Conservation (phyloP, 139 green algal species). For the Mesotaenium endlicherianum region DNA sequence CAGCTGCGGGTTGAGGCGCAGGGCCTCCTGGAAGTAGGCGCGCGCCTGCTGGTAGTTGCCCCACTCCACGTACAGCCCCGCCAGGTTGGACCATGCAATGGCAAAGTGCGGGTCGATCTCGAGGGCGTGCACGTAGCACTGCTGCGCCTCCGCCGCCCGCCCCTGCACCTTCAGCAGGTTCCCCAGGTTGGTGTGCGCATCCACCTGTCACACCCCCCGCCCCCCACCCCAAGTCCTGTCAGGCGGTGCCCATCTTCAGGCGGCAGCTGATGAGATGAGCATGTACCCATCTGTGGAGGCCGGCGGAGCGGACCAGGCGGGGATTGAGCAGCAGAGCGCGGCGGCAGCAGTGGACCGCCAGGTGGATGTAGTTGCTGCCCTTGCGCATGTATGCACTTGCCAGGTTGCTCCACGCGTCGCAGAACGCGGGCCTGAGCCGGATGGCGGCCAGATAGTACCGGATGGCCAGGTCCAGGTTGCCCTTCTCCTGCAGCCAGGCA, state of each 20-base stretch:
- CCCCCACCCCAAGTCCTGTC: not conserved
- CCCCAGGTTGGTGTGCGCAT: slow-evolving; percentile 78
- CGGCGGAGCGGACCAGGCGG: slow-evolving; percentile 52
- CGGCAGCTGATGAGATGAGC: not conserved
- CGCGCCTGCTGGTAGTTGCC: slow-evolving; percentile 61
- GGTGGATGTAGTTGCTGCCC: slow-evolving; percentile 51
- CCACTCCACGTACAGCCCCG: slow-evolving; percentile 64
- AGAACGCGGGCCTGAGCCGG: slow-evolving; percentile 40
- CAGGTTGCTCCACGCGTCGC: slow-evolving; percentile 41
- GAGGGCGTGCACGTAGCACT: slow-evolving; percentile 73
- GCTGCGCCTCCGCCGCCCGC: slow-evolving; percentile 60
- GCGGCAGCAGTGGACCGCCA: slow-evolving; percentile 23
- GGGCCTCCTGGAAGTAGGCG: slow-evolving; percentile 67
- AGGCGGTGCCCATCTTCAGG: not conserved
- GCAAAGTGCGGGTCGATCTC: slow-evolving; percentile 59
- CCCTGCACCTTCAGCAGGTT: slow-evolving; percentile 68
- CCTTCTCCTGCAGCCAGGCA: slow-evolving; percentile 65
- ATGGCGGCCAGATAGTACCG: slow-evolving; percentile 72
- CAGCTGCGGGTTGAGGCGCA: slow-evolving; percentile 61
- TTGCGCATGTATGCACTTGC: slow-evolving; percentile 61
- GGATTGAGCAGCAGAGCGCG: slow-evolving; percentile 55
- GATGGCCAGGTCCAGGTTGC: slow-evolving; percentile 76
- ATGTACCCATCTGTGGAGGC: not conserved
- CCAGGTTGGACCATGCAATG: slow-evolving; percentile 76
- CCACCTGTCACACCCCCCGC: slow-evolving; percentile 31